A percentile compares a stretch with the other conserved stretches of the same genome.
phyloP scores from a whole-genome alignment of 164 flowering plant species.

The Kalanchoe fedtschenkoi region DNA sequence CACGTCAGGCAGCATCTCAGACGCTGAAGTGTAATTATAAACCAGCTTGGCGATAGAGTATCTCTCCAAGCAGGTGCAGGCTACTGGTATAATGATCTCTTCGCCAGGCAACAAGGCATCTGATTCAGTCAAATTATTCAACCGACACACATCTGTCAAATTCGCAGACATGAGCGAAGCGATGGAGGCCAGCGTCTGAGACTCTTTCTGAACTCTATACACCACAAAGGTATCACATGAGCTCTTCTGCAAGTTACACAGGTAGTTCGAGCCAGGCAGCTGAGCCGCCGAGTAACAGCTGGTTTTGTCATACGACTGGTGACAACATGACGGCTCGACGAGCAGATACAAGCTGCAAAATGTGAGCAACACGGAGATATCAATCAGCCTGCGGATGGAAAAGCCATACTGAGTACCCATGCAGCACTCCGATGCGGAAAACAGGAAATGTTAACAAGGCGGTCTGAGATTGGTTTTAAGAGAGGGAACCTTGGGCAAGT shows the following conservation, averaged over 20 bases:
- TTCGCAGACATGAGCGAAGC: constrained; percentile 24
- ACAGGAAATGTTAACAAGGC: neutral
- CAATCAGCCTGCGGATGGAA: neutral
- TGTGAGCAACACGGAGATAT: neutral
- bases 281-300: neutral
- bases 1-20: constrained; percentile 10
- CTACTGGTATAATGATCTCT: constrained; percentile 35
- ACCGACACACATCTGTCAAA: constrained; percentile 13
- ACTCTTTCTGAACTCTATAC: constrained; percentile 29
- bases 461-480: neutral
- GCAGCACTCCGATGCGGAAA: neutral
- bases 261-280: constrained; percentile 27
- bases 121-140: constrained; percentile 22
- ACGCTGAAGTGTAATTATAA: constrained; percentile 14
- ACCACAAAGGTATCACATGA: constrained; percentile 30
- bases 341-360: neutral
- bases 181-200: constrained; percentile 20
- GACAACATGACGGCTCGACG: neutral
- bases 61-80: constrained; percentile 25
- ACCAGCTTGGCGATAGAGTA: constrained; percentile 21
- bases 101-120: constrained; percentile 17
- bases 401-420: neutral
- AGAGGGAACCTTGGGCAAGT: neutral
- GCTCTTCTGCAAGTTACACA: constrained; percentile 13
- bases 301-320: neutral